Evolutionary conservation across 1,284 basidiomycete species (phyloP), one percentile per base, ranked within the genome.

Genomic region (Microbotryum saponariae): DNA sequence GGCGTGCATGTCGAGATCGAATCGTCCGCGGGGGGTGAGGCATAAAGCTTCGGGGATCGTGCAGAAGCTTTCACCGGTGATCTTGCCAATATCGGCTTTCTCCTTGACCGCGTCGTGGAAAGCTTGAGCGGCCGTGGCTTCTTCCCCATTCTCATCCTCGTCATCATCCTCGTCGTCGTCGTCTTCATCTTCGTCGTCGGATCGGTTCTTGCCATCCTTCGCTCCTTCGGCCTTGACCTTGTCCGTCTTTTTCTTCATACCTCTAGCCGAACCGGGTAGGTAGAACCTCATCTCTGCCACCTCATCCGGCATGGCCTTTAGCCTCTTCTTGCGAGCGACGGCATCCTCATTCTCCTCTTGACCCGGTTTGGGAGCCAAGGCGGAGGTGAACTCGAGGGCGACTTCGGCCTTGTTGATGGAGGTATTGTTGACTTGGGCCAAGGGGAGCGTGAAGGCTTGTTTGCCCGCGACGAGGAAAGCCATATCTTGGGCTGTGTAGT

Each of bases 351-450:
- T n/a, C 2, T 49, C 61, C 47, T 62, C 58, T 4, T 58, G 47
- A 18, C 58, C 9, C n/a, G 61, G 58, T 42, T 61, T 57, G 27
- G 53, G 85, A 18, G 73, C 70, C 53, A 72, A 63, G 20, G 63
- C 54, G 51, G 81, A 77, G 82, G 59, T 80, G 73, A 98, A 97
- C 75, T 99, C 96, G 47, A 99, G 84, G 0, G 94, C 92, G 21
- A 99, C 96, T 76, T 99, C 96, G 20, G 92, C 96, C 68, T 90
- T 89, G 46, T 90, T 91, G 73, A 98, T 97, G 78, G 97, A 97
- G 51, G 93, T 96, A 78, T 99, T 99, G 71, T 89, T 88, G 54
- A 98, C 90, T 67, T 87, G 80, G 44, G 82, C 79, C 27, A 98
- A 80, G 2, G 96, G 93, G 10, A 99, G 80, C 72, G 97, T 91